Percentiles rank a stretch among this genome's conserved stretches.
Conservation (phyloP, 192 early-diverging fungal species). For the Backusella parvicylindrica region DNA sequence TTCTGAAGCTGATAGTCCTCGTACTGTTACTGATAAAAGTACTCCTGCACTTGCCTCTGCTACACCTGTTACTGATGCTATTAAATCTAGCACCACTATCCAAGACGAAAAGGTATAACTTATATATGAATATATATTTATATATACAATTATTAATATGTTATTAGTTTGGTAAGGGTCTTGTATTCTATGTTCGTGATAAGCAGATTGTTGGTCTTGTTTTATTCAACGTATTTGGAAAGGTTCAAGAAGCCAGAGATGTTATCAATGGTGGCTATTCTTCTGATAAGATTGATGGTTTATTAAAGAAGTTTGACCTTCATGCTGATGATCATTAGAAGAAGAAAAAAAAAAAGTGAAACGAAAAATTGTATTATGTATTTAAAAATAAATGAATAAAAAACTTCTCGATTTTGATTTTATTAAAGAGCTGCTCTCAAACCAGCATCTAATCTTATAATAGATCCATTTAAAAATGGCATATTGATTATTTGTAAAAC, state of each 20-base stretch:
- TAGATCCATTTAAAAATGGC: constrained; percentile 4
- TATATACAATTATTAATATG: neutral
- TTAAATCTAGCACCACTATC: constrained; percentile 3
- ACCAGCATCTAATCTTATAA: constrained; percentile 15
- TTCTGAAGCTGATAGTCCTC: constrained; percentile 30
- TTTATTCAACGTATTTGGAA: constrained; percentile 60
- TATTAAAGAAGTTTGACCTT: constrained; percentile 25
- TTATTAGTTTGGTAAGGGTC: constrained; percentile 51
- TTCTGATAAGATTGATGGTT: constrained; percentile 28
- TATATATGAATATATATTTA: neutral
- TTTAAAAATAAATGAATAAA: neutral
- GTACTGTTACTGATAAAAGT: constrained; percentile 24
- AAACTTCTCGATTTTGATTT: neutral
- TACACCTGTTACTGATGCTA: constrained; percentile 29
- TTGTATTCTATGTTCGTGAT: constrained; percentile 58
- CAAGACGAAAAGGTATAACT: constrained; percentile 16
- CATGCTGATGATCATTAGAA: neutral
- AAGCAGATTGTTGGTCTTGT: constrained; percentile 54
- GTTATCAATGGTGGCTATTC: constrained; percentile 38
- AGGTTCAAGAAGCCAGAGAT: constrained; percentile 58
- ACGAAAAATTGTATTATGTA: neutral
- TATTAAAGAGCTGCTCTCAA: neutral
- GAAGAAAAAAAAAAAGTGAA: neutral
- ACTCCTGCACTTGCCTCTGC: constrained; percentile 27
- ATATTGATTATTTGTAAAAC: neutral